Evolutionary conservation across 2,329 filamentous ascomycete species (phyloP).

Genomic region (Neocatenulostroma microsporum): DNA sequence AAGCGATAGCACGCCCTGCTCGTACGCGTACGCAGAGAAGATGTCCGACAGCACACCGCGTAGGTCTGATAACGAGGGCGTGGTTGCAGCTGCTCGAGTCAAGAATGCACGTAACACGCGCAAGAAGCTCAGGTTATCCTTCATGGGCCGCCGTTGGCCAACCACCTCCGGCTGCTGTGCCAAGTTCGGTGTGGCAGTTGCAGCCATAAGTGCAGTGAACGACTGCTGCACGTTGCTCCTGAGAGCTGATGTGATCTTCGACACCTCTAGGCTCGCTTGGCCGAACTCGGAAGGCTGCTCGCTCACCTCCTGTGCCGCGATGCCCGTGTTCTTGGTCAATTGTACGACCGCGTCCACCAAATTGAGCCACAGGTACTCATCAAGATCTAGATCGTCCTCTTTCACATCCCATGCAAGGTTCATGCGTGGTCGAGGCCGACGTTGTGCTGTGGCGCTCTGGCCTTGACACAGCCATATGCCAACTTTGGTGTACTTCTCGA

Average conservation of each 20-base stretch:
- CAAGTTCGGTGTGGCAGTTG: slow-evolving; percentile 51
- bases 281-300: slow-evolving; percentile 25
- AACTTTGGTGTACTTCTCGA: slow-evolving; percentile 86
- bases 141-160: slow-evolving; percentile 29
- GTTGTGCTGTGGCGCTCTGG: slow-evolving; percentile 56
- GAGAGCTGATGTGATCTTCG: slow-evolving; percentile 58
- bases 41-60: slow-evolving; percentile 79
- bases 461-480: slow-evolving; percentile 94
- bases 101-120: slow-evolving; percentile 85
- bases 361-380: slow-evolving; percentile 60
- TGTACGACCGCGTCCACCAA: slow-evolving; percentile 55
- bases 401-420: slow-evolving; percentile 40
- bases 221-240: slow-evolving; percentile 79
- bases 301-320: slow-evolving; percentile 18
- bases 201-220: slow-evolving; percentile 76
- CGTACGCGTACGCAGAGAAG: slow-evolving; percentile 91
- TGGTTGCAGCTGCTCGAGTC: slow-evolving; percentile 68
- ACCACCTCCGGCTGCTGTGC: slow-evolving; percentile 11
- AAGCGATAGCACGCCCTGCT: slow-evolving; percentile 77
- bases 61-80: slow-evolving; percentile 79
- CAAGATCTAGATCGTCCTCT: slow-evolving; percentile 50
- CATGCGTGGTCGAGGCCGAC: slow-evolving; percentile 27
- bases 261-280: slow-evolving; percentile 41
- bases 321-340: slow-evolving; percentile 39
- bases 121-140: slow-evolving; percentile 64